phyloP scores from a whole-genome alignment of 139 green algal species.

The Spirogloea muscicola region DNA sequence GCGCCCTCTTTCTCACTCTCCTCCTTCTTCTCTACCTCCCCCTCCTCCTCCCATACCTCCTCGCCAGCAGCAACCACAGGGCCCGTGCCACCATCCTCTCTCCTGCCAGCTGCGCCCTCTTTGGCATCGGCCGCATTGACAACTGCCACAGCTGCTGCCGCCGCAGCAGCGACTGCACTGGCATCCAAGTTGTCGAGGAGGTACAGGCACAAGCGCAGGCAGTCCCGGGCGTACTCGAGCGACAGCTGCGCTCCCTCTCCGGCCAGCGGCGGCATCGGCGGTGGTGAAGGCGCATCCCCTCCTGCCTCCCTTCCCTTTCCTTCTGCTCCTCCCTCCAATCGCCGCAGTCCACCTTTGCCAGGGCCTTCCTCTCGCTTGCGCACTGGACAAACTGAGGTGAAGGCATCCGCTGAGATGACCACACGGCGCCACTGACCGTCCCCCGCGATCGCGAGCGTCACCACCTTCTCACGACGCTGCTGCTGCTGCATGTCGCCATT shows the following conservation, averaged over 20 bases:
- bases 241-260: slow-evolving; percentile 27
- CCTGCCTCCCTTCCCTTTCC: background rate
- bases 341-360: background rate
- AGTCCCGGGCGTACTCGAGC: slow-evolving; percentile 20
- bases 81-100: too few species aligned
- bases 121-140: background rate
- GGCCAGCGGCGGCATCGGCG: too few species aligned
- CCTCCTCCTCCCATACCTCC: too few species aligned
- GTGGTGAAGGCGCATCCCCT: too few species aligned
- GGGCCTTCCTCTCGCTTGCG: background rate
- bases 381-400: too few species aligned
- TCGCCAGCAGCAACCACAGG: too few species aligned
- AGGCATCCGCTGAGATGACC: too few species aligned
- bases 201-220: slow-evolving; percentile 17
- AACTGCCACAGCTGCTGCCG: background rate
- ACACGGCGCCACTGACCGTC: slow-evolving; percentile 14
- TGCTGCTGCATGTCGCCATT: too few species aligned
- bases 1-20: too few species aligned
- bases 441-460: background rate
- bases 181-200: slow-evolving; percentile 21
- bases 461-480: background rate
- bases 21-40: too few species aligned
- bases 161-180: background rate
- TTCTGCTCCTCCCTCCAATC: background rate
- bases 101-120: too few species aligned